Conservation (phyloP, 352 stramenopile species). For the Phytophthora cryptogea region DNA sequence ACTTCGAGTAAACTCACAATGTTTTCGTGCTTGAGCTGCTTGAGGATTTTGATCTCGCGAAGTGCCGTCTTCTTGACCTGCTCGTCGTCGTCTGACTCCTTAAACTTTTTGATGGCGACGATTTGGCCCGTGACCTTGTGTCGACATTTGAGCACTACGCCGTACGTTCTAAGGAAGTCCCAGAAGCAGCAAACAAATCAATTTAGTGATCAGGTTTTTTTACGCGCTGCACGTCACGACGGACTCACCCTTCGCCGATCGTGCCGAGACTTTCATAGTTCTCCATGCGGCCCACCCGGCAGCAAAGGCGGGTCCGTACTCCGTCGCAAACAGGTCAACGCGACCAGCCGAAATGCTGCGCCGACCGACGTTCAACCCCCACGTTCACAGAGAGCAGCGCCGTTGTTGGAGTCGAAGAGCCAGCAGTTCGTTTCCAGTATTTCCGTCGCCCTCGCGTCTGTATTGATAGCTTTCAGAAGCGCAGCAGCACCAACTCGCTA, state of each 20-base stretch:
- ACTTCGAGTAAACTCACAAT: slow-evolving; percentile 89
- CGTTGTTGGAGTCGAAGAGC: slow-evolving; percentile 26
- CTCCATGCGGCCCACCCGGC: slow-evolving; percentile 54
- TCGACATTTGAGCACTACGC: slow-evolving; percentile 87
- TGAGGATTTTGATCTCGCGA: slow-evolving; percentile 86
- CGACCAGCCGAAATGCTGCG: slow-evolving; percentile 4
- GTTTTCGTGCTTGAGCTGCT: slow-evolving; percentile 87
- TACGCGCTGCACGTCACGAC: background rate
- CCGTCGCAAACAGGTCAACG: slow-evolving; percentile 13
- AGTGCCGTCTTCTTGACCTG: slow-evolving; percentile 89
- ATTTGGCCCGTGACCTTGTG: slow-evolving; percentile 84
- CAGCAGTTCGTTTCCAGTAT: slow-evolving; percentile 37
- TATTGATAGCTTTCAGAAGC: slow-evolving; percentile 33
- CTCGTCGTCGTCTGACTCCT: slow-evolving; percentile 89
- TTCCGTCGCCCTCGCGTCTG: slow-evolving; percentile 2
- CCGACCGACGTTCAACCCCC: slow-evolving; percentile 6
- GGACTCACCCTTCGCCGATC: slow-evolving; percentile 86
- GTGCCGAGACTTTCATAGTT: slow-evolving; percentile 90
- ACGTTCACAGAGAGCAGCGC: background rate
- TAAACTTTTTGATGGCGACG: slow-evolving; percentile 93
- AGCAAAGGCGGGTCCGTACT: slow-evolving; percentile 1
- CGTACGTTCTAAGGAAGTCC: slow-evolving; percentile 66
- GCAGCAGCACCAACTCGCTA: slow-evolving; percentile 10
- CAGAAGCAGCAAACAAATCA: background rate
- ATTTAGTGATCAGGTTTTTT: background rate